Evolutionary conservation across 495 filamentous ascomycete species (phyloP), one percentile per base, ranked within the genome.

Genomic region (Tricharina praecox): DNA sequence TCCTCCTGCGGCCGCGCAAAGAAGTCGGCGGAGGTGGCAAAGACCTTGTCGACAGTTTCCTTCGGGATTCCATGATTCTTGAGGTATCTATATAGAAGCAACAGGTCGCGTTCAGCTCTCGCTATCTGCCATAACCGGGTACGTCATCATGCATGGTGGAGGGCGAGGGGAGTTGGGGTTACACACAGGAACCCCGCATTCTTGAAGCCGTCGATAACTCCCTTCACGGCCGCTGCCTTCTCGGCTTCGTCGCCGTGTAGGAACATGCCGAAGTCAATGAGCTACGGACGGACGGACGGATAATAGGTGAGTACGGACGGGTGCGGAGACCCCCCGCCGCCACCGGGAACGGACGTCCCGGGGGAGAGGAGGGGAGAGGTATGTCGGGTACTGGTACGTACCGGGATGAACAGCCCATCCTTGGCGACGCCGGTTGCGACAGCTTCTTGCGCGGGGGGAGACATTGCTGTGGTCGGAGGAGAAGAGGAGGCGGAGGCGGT

Each of bases 201-300:
- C 48, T 81, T 79, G 66, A 96, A 93, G 16, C 83, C 87, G 19
- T 73, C 55, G 20, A 86, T 74, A 50, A 95, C 76, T 30, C 78
- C 70, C 23, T 74, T 59, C 1, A 85, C 87, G 4, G 81, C 77
- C 37, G 71, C 56, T 45, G 70, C 67, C 50, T 79, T 82, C 36
- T 80, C 68, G 25, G 73, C 61, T 0, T 75, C 66, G 13, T 70
- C 71, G 3, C 77, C 78, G 35, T 74, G 61, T 23, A 83, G 72
- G 63, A 93, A 92, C 48, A 71, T 72, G 18, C 70, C 71, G 61
- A 94, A 92, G 66, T 93, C 79, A 51, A 96, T 85, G 51, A 95
- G 73, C 84, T 93, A 62, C 26, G 32, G 45, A 19, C n/a, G n/a
- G n/a, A n/a, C n/a, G n/a, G n/a, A n/a, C n/a, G n/a, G n/a, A n/a